Evolutionary conservation across 257 asterid genomes (phyloP).

Genomic region (Jaltomata sinuosa): DNA sequence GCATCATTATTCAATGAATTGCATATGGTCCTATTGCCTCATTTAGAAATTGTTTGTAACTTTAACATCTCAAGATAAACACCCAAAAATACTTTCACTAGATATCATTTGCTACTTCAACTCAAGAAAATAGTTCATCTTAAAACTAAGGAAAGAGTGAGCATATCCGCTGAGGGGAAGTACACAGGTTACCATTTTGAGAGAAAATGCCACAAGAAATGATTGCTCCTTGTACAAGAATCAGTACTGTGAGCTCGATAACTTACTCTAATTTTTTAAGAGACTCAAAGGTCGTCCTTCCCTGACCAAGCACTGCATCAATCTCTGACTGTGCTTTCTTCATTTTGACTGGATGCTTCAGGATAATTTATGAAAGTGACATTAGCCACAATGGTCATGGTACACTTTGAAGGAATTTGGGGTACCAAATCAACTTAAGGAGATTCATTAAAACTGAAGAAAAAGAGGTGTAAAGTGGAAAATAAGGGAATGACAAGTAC

Average conservation of each 20-base stretch:
- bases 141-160: not conserved
- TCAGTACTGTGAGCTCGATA: not conserved
- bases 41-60: not conserved
- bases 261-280: conserved; percentile 70
- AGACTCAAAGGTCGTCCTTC: conserved; percentile 47
- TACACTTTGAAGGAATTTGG: not conserved
- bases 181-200: not conserved
- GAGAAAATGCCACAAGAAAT: not conserved
- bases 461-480: not conserved
- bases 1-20: not conserved
- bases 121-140: not conserved
- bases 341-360: conserved; percentile 86
- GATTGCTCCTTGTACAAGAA: not conserved
- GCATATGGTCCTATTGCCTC: not conserved
- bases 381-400: not conserved
- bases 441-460: not conserved
- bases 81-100: not conserved
- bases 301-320: conserved; percentile 69
- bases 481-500: not conserved
- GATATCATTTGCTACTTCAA: not conserved
- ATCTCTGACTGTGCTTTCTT: conserved; percentile 89
- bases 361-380: conserved; percentile 10
- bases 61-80: not conserved
- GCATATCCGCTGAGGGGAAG: not conserved
- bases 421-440: not conserved